Conservation (phyloP, 768 basidiomycete species). For the Suillus alpinus region DNA sequence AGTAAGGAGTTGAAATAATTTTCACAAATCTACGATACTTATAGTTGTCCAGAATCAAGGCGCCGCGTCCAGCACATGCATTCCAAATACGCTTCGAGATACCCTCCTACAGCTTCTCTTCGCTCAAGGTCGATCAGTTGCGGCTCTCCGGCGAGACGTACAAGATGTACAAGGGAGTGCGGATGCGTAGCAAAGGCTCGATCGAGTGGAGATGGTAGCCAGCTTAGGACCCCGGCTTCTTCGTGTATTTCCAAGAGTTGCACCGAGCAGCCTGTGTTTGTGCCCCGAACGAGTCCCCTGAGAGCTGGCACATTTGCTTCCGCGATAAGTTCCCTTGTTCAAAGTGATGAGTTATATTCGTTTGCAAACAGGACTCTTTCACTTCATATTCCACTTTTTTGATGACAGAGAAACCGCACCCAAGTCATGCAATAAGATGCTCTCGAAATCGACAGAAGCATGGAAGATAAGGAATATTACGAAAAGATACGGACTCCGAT, state of each 20-base stretch:
- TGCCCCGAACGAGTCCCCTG: neutral
- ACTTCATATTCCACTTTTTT: no score
- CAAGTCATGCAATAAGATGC: no score
- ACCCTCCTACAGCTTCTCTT: constrained; percentile 67
- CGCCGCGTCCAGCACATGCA: constrained; percentile 68
- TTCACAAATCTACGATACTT: neutral
- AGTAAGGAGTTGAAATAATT: constrained; percentile 38
- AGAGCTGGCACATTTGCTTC: neutral
- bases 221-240: neutral
- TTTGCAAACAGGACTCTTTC: no score
- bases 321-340: neutral
- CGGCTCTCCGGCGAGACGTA: constrained; percentile 77
- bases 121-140: constrained; percentile 82
- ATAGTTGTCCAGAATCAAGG: constrained; percentile 36
- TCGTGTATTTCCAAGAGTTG: neutral
- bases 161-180: constrained; percentile 90
- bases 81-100: constrained; percentile 73
- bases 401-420: no score
- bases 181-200: constrained; percentile 44
- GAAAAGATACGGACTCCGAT: neutral
- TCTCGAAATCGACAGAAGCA: no score
- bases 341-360: neutral
- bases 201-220: constrained; percentile 33
- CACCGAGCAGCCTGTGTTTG: neutral
- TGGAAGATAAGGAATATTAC: no score